Base-by-base conservation (phyloP, 345 rosid genomes). In the Microthlaspi erraticum region DNA sequence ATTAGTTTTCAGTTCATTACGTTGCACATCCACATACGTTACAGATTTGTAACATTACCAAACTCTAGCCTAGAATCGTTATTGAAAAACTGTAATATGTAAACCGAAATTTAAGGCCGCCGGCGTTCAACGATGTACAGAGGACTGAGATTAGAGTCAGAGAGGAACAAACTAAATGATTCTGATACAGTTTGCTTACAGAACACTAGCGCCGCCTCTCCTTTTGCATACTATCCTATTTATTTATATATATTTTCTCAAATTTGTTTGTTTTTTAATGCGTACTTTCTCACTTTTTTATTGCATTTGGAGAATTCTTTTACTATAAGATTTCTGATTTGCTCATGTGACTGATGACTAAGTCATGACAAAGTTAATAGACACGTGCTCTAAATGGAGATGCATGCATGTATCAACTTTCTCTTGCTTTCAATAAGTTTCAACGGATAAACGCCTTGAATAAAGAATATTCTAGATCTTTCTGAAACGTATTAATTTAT, bases 181-280 rank as follows among this genome's bases (percentile, higher is more conserved):
- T 66, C 37, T 33, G 78, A 66, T 74, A 59, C 67, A 59, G 60
- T 50, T 34, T 74, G 48, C 72, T 66, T 58, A 66, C 1, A 54
- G 52, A 65, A 66, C 66, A 50, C 66, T 60, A 46, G 13, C 73
- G 78, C 73, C 78, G 78, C 78, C 78, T 67, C 49, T 74, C 55
- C 11, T 67, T 67, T 48, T 31, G 53, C 64, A 43, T 44, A 10
- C 4, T 26, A 32, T 34, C 53, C 2, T n/a, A 10, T 4, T 8
- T 11, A 3, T 31, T 6, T 33, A 14, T 44, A 20, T 44, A 37
- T 37, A 11, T 20, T 60, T 43, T 9, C 39, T 50, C 10, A 5
- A 14, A 37, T 41, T 1, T 44, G 7, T 20, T 42, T 7, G 12
- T 11, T 26, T 57, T 48, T 33, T 73, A 29, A 32, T 65, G 13